Evolutionary conservation across 441 rosid genomes (phyloP).

Genomic region (Francoa sonchifolia): DNA sequence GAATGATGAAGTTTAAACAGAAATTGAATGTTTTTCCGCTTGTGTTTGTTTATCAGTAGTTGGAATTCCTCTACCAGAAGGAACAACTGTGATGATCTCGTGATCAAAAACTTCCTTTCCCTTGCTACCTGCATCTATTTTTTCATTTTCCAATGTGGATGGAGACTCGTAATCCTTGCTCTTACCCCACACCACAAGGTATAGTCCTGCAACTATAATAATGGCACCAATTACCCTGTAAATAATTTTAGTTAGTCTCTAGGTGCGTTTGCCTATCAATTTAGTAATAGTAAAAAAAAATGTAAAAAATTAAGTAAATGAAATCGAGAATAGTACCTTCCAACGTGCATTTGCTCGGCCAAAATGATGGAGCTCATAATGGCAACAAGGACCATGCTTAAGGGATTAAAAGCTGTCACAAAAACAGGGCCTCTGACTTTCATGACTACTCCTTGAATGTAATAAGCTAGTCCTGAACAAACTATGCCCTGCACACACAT

Average conservation of each 20-base stretch:
- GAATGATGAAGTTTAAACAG: conserved; percentile 5
- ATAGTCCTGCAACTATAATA: conserved; percentile 64
- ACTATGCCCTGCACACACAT: conserved; percentile 52
- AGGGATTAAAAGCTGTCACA: conserved; percentile 68
- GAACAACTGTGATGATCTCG: conserved; percentile 18
- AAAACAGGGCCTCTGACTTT: conserved; percentile 78
- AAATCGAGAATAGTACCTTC: conserved; percentile 47
- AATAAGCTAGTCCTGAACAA: conserved; percentile 68
- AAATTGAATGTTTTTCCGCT: conserved; percentile 11
- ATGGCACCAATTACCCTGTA: conserved; percentile 69
- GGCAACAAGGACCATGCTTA: conserved; percentile 71
- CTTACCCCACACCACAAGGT: conserved; percentile 80
- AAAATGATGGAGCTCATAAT: conserved; percentile 59
- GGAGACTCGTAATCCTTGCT: conserved; percentile 37
- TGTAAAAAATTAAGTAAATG: too few species aligned
- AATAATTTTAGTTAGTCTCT: conserved; percentile 6
- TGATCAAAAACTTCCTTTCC: conserved; percentile 15
- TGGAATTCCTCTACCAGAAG: conserved; percentile 3
- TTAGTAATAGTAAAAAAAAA: neutral
- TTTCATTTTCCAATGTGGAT: conserved; percentile 9
- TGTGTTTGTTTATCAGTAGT: conserved; percentile 11
- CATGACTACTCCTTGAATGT: conserved; percentile 69
- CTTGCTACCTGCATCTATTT: conserved; percentile 5
- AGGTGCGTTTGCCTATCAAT: neutral
- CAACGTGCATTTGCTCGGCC: conserved; percentile 60